Conservation (phyloP, 2,329 filamentous ascomycete species). For the Reticulascus tulasneorum region DNA sequence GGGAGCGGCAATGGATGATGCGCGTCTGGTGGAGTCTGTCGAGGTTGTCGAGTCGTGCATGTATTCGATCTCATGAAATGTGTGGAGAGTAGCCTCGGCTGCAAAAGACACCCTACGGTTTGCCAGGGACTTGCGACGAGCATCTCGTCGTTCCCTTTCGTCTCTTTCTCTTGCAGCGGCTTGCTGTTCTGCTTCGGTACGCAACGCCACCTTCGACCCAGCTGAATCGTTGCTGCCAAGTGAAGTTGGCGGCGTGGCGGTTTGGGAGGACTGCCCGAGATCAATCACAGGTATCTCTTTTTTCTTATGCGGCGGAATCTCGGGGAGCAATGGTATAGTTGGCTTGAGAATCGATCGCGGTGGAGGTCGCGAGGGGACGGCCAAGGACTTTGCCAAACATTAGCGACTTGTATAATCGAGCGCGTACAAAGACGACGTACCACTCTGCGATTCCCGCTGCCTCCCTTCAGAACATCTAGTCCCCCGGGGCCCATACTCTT, state of each 20-base stretch:
- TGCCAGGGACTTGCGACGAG: constrained; percentile 85
- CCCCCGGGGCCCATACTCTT: constrained; percentile 95
- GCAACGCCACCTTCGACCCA: constrained; percentile 58
- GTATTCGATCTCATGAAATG: constrained; percentile 91
- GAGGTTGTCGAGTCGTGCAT: constrained; percentile 82
- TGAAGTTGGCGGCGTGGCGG: constrained; percentile 33
- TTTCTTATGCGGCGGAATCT: constrained; percentile 62
- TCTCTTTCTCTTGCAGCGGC: constrained; percentile 66
- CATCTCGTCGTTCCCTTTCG: constrained; percentile 74
- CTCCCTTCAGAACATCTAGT: constrained; percentile 73
- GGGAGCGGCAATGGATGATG: constrained; percentile 52
- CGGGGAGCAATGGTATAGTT: constrained; percentile 62
- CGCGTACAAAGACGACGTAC: constrained; percentile 43
- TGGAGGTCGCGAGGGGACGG: constrained; percentile 44
- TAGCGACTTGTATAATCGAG: constrained; percentile 9
- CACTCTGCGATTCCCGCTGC: constrained; percentile 73
- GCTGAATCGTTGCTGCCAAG: constrained; percentile 26
- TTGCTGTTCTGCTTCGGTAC: constrained; percentile 68
- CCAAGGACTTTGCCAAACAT: constrained; percentile 49
- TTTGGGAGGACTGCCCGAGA: constrained; percentile 31
- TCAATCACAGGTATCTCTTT: constrained; percentile 8
- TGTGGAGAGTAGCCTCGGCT: constrained; percentile 93
- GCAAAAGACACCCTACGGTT: constrained; percentile 95
- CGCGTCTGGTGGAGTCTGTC: constrained; percentile 70
- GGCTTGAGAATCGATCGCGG: constrained; percentile 78